Evolutionary conservation across 139 green algal genomes (phyloP), one percentile per base, ranked within the genome.

Genomic region (Chlorella sp.): DNA sequence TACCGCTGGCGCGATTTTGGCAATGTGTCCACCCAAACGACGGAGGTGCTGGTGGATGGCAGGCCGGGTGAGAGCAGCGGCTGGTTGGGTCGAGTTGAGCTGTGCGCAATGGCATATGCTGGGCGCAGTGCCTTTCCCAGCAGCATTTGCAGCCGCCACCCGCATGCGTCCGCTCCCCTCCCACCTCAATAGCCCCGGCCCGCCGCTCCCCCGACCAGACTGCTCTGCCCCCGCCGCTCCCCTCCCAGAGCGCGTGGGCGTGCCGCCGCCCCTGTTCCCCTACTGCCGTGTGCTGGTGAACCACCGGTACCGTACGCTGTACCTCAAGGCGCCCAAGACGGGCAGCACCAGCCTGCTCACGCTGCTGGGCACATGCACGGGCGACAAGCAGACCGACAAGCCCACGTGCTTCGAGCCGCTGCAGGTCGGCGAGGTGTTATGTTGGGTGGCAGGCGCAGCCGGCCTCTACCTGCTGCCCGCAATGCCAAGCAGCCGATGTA

Each of bases 281-380:
- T 82, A 82, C 76, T 82, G 76, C 76, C 76, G 76, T 36, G 56
- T 82, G 15, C 76, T 82, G 60, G 76, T 82, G 34, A 82, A 82
- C 38, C 76, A 82, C 57, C 36, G 23, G 60, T 82, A 82, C 60
- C 76, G 76, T 26, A 82, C 76, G 1, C 36, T 82, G 76, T 82
- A 82, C 60, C 76, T 82, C 60, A 82, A 82, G 76, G 76, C 76
- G 13, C 76, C 76, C 56, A 82, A 82, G 60, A 82, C 76, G 1
- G 76, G 76, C 76, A 82, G 76, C 60, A 82, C 76, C 56, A 82
- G 76, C 76, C 36, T 82, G 76, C 76, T 82, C 16, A 82, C 76
- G 23, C 57, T 82, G 23, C 28, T 82, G 76, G 76, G 76, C 57
- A 82, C 56, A 7, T 82, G 76, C 60, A 57, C 12, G 2, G 76